phyloP scores from a whole-genome alignment of 805 yeast species.

The Pichia californica region DNA sequence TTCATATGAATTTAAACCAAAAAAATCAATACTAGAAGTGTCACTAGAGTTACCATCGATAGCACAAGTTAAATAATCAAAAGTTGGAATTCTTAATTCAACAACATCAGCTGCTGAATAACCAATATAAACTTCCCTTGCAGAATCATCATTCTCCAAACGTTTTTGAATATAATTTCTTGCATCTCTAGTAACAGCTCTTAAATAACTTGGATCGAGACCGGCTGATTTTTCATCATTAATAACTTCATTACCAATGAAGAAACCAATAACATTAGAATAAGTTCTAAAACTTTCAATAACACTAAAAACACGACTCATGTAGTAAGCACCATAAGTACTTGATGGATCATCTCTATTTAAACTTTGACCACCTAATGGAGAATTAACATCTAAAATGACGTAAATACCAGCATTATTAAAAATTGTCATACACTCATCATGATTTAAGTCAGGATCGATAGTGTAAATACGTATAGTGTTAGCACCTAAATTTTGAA shows the following conservation, averaged over 20 bases:
- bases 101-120: conserved; percentile 88
- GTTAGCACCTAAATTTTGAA: conserved; percentile 74
- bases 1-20: conserved; percentile 89
- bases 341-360: conserved; percentile 65
- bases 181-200: conserved; percentile 91
- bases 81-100: conserved; percentile 63
- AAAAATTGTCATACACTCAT: conserved; percentile 84
- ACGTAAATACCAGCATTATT: conserved; percentile 90
- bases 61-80: conserved; percentile 79
- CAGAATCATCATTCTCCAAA: conserved; percentile 37
- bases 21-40: conserved; percentile 74
- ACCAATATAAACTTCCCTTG: conserved; percentile 87
- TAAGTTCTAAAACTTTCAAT: conserved; percentile 79
- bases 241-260: conserved; percentile 88
- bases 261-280: conserved; percentile 81
- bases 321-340: conserved; percentile 63
- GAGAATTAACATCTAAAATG: conserved; percentile 77
- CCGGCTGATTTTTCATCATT: conserved; percentile 63
- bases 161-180: conserved; percentile 59
- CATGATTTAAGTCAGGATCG: conserved; percentile 81
- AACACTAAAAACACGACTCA: conserved; percentile 75
- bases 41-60: conserved; percentile 49
- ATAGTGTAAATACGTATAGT: conserved; percentile 78
- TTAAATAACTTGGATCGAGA: conserved; percentile 68
- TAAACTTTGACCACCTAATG: conserved; percentile 58